Conservation (phyloP, 441 rosid species). For the Erodium texanum region DNA sequence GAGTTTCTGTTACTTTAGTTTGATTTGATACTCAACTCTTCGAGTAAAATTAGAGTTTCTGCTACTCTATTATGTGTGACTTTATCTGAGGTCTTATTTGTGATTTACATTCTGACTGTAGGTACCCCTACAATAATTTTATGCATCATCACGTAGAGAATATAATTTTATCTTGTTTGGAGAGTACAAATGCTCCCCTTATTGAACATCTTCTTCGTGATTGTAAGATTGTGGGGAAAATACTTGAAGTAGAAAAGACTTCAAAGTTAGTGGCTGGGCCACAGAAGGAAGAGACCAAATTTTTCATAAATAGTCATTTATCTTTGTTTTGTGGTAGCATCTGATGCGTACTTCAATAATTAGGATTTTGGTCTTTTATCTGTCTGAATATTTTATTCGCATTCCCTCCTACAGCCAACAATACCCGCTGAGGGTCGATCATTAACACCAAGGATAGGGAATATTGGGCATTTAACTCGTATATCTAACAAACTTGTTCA, state of each 20-base stretch:
- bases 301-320: too few species aligned
- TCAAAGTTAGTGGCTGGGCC: constrained; percentile 28
- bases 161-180: constrained; percentile 71
- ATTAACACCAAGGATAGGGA: constrained; percentile 64
- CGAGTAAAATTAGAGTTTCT: constrained; percentile 44
- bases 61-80: too few species aligned
- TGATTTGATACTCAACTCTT: too few species aligned
- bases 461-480: constrained; percentile 79
- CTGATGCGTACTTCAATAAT: too few species aligned
- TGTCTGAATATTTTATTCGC: constrained; percentile 12
- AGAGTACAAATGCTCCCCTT: constrained; percentile 58
- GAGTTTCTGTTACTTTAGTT: constrained; percentile 6
- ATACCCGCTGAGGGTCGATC: constrained; percentile 55
- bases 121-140: constrained; percentile 92
- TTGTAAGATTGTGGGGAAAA: constrained; percentile 64
- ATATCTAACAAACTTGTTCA: constrained; percentile 81
- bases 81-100: constrained; percentile 18
- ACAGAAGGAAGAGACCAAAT: too few species aligned
- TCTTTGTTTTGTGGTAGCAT: too few species aligned
- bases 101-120: constrained; percentile 22
- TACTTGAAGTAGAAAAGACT: constrained; percentile 67
- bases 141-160: constrained; percentile 90
- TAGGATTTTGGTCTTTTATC: not conserved
- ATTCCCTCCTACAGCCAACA: constrained; percentile 54
- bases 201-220: constrained; percentile 64